Evolutionary conservation across 2,329 filamentous ascomycete species (phyloP), one percentile per base, ranked within the genome.

Genomic region (Acephala macrosclerotiorum): DNA sequence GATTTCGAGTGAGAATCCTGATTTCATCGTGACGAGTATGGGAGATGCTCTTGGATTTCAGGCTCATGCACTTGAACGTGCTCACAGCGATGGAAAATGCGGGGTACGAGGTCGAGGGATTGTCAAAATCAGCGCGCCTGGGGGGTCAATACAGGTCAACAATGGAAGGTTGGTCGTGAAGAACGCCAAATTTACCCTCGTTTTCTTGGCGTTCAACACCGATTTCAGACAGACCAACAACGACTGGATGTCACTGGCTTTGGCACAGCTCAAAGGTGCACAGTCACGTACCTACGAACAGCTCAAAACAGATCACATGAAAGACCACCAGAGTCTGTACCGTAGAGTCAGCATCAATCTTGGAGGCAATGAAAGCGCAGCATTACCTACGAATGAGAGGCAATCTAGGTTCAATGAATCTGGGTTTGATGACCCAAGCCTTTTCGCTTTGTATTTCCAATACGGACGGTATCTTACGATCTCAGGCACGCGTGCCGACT

Each of bases 401-500:
- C 22, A 36, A 35, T 29, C 22, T 14, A 56, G 22, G 22, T 36
- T 56, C 25, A 56, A 56, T n/a, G 25, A 33, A 36, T 26, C 53
- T 56, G 53, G 53, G 22, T 56, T 56, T 36, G 53, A 56, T 36
- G 53, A 56, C 29, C 53, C 53, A 56, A 29, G 29, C 29, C 53
- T 56, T 20, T 56, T 56, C 53, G 53, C 53, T 33, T 33, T 36
- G n/a, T 56, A 56, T 33, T 73, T 74, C 57, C 72, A 75, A 7
- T 77, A 75, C 22, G 74, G 75, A 0, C 68, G 75, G n/a, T 75
- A 78, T 66, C 69, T 77, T 29, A 69, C 77, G 22, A 70, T 77
- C 18, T 58, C 72, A 33, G 71, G 71, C 4, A 71, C 65, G 33
- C 68, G 68, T 49, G 58, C 64, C 26, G 67, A 51, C 16, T 56